Conservation (phyloP, 257 asterid genomes). For the Penstemon davidsonii region DNA sequence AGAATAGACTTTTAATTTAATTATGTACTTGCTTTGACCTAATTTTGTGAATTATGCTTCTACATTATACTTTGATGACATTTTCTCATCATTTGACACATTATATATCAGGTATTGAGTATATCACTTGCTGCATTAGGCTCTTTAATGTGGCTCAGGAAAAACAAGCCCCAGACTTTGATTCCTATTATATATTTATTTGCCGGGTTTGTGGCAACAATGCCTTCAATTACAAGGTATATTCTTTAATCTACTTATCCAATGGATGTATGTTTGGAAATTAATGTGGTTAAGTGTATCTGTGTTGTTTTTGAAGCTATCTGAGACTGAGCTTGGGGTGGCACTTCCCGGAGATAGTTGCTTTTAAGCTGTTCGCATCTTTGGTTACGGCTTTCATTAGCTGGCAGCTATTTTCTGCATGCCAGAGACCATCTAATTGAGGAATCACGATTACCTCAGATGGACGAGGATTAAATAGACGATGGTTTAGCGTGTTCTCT, state of each 20-base stretch:
- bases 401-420: conserved; percentile 87
- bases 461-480: not conserved
- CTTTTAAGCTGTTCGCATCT: conserved; percentile 81
- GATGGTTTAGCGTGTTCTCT: not conserved
- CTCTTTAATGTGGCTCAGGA: conserved; percentile 95
- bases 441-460: not conserved
- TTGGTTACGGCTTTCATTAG: conserved; percentile 87
- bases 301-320: conserved; percentile 53
- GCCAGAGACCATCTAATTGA: conserved; percentile 84
- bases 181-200: conserved; percentile 83
- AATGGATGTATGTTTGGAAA: not conserved
- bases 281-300: not conserved
- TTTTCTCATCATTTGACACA: conserved; percentile 2
- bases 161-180: conserved; percentile 91
- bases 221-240: conserved; percentile 93
- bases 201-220: conserved; percentile 86
- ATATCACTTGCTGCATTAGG: conserved; percentile 92
- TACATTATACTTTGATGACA: not conserved
- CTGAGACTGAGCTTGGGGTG: conserved; percentile 82
- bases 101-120: conserved; percentile 64
- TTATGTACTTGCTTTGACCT: not conserved
- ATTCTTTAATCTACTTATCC: not conserved
- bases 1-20: not conserved
- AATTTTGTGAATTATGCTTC: not conserved
- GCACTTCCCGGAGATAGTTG: conserved; percentile 83